Base-by-base conservation (phyloP, 192 early-diverging fungal genomes). In the Entrophospora sp. region DNA sequence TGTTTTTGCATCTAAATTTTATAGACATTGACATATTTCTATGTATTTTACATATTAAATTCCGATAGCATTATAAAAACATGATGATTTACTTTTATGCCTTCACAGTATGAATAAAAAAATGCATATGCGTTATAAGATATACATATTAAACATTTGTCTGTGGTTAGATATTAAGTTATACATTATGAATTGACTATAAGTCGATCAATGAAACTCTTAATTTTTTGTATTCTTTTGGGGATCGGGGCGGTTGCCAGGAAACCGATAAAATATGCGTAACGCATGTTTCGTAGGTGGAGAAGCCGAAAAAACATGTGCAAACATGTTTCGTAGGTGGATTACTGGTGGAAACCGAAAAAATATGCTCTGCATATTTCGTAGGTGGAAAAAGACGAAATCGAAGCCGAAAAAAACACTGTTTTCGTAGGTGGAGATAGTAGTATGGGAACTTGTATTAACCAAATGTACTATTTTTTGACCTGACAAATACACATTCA, bases 31-130 rank as follows among this genome's bases (percentile, higher is more conserved):
- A 59, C 36, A 59, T 40, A 59, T 59, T 31, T 55, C 52, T 55
- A 55, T 55, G 52, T 55, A 55, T 31, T 59, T 59, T 59, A 59
- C 57, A 59, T 59, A 59, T 59, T 59, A 59, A 59, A 59, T 59
- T 58, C 57, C 8, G 35, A 59, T 59, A 40, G 36, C 22, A 59
- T 59, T 37, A 59, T 59, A 59, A 59, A 59, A 59, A 59, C 10
- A 7, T 40, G 35, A 59, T 38, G 36, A 38, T 59, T 59, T 59
- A 59, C 57, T 59, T 59, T 59, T 59, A 59, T 59, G 36, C 57
- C 36, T 59, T 59, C 36, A 59, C 37, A 38, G 18, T 38, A 51
- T 30, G 28, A 51, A 51, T 51, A 51, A 51, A 51, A 42, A 51
- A 51, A 51, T 51, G 48, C 57, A 59, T 42, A 59, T 59, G 32